phyloP scores from a whole-genome alignment of 306 rosid species.

The Cucurbita pepo region DNA sequence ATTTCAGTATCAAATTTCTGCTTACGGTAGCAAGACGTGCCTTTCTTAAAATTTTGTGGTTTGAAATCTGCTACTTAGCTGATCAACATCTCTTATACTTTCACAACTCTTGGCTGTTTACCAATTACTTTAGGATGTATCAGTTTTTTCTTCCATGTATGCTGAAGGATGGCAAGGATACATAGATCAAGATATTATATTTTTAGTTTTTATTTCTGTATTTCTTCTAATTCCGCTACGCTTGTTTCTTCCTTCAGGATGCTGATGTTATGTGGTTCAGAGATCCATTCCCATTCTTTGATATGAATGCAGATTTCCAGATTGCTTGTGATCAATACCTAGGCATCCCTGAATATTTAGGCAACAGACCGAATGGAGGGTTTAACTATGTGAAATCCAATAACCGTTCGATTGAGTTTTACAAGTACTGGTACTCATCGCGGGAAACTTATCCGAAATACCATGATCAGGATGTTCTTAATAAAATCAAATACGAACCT shows the following conservation, averaged over 20 bases:
- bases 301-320: constrained; percentile 68
- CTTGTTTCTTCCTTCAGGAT: constrained; percentile 42
- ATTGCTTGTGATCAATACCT: constrained; percentile 82
- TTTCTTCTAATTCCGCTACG: constrained; percentile 1
- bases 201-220: not conserved
- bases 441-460: constrained; percentile 58
- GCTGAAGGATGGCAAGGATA: not conserved
- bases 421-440: constrained; percentile 70
- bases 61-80: not conserved
- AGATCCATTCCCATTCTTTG: constrained; percentile 72
- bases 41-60: not conserved
- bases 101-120: not conserved
- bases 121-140: not conserved
- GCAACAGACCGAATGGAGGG: constrained; percentile 88
- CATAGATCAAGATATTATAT: not conserved
- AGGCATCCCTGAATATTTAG: constrained; percentile 45
- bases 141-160: not conserved
- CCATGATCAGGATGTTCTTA: constrained; percentile 98
- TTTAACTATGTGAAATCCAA: constrained; percentile 74
- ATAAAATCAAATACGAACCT: constrained; percentile 59
- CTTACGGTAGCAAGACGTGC: not conserved
- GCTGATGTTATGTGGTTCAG: constrained; percentile 97
- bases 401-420: constrained; percentile 69
- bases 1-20: not conserved
- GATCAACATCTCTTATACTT: not conserved